Percentiles rank a stretch among this genome's conserved stretches.
phyloP scores from a whole-genome alignment of 208 protist species.

The Borovskyia barvae region DNA sequence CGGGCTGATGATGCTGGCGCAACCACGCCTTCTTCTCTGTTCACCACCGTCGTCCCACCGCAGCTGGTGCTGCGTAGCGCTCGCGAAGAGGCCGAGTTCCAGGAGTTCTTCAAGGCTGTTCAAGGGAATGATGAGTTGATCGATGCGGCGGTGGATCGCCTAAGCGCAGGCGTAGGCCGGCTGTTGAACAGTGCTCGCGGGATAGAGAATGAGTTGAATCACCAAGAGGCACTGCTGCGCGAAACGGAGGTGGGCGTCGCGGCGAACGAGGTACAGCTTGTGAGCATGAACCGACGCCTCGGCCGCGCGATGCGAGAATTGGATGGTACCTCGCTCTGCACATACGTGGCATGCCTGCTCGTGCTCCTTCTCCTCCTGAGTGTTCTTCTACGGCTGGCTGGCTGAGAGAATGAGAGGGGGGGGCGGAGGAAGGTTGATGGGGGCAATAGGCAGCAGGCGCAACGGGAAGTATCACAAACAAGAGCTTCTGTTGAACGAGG shows the following conservation, averaged over 20 bases:
- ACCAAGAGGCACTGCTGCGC: slow-evolving; percentile 56
- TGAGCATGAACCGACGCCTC: slow-evolving; percentile 53
- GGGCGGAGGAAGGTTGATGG: no score
- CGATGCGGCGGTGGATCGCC: slow-evolving; percentile 63
- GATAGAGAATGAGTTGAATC: slow-evolving; percentile 55
- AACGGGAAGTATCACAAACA: no score
- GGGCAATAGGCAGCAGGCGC: no score
- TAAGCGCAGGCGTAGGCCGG: slow-evolving; percentile 45
- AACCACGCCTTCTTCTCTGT: no score
- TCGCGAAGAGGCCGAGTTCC: slow-evolving; percentile 66
- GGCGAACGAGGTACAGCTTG: slow-evolving; percentile 35
- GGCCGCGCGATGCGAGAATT: slow-evolving; percentile 45
- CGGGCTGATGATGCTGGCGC: background rate
- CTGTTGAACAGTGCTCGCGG: slow-evolving; percentile 62
- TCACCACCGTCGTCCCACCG: background rate
- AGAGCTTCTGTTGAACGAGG: no score
- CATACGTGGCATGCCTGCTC: slow-evolving; percentile 51
- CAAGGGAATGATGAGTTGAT: slow-evolving; percentile 58
- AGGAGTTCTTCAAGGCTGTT: slow-evolving; percentile 50
- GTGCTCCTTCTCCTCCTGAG: slow-evolving; percentile 36
- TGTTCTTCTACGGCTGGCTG: slow-evolving; percentile 24
- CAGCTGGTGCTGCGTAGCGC: slow-evolving; percentile 20
- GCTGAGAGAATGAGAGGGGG: slow-evolving; percentile 1
- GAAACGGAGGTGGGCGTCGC: slow-evolving; percentile 42
- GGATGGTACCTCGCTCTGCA: slow-evolving; percentile 48